Conservation (phyloP, 441 rosid species). For the Gossypium gossypioides region DNA sequence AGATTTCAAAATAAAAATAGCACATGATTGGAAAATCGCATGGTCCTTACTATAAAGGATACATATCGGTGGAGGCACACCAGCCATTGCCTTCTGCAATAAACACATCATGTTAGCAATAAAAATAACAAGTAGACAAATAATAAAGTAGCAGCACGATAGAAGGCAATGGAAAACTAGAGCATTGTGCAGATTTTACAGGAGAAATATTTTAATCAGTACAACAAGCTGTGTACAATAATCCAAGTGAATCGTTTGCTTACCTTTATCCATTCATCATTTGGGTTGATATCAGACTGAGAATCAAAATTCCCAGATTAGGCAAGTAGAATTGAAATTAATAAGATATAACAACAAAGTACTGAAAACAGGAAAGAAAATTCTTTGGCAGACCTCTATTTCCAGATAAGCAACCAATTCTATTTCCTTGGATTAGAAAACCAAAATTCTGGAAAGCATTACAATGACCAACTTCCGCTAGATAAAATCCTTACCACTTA, state of each 20-base stretch:
- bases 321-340: slow-evolving; percentile 16
- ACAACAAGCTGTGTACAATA: slow-evolving; percentile 9
- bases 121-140: slow-evolving; percentile 12
- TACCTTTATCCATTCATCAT: slow-evolving; percentile 94
- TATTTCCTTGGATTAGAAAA: neutral
- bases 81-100: slow-evolving; percentile 86
- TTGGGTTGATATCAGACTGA: slow-evolving; percentile 83
- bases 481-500: slow-evolving; percentile 45
- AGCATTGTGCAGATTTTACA: neutral
- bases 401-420: neutral
- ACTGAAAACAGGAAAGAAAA: neutral
- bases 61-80: slow-evolving; percentile 82
- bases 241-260: slow-evolving; percentile 25
- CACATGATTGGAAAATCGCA: neutral
- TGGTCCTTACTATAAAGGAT: slow-evolving; percentile 32
- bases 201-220: neutral
- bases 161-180: slow-evolving; percentile 6
- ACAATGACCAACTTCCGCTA: neutral
- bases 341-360: neutral
- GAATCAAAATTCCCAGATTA: slow-evolving; percentile 21
- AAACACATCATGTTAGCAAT: slow-evolving; percentile 9
- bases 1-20: neutral
- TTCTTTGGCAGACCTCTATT: neutral
- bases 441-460: slow-evolving; percentile 1
- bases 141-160: slow-evolving; percentile 6